A percentile compares a stretch with the other conserved stretches of the same genome.
Evolutionary conservation across 352 stramenopile genomes (phyloP).

Genomic region (Plasmopara viticola): DNA sequence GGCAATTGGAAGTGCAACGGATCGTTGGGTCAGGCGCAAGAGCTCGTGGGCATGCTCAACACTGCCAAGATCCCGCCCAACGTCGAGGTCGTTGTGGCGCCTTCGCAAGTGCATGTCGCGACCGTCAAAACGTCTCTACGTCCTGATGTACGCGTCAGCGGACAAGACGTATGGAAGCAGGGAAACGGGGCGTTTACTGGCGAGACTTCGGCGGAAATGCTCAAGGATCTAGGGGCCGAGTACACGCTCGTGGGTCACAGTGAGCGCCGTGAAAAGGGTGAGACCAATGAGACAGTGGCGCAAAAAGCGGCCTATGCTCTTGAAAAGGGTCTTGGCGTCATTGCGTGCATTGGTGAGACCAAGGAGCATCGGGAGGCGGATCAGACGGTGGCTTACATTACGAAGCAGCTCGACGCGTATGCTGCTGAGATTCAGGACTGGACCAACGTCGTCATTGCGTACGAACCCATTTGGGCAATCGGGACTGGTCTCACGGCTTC

Average conservation of each 20-base stretch:
- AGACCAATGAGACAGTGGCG: slow-evolving; percentile 89
- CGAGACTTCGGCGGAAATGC: slow-evolving; percentile 96
- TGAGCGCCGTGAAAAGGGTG: slow-evolving; percentile 91
- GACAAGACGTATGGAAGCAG: slow-evolving; percentile 94
- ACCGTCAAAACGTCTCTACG: slow-evolving; percentile 33
- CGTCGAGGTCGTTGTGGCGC: slow-evolving; percentile 93
- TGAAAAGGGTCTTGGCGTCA: slow-evolving; percentile 91
- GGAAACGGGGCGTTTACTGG: slow-evolving; percentile 96
- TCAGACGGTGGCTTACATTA: slow-evolving; percentile 92
- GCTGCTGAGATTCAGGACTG: slow-evolving; percentile 85
- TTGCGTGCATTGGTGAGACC: slow-evolving; percentile 96
- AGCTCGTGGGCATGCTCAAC: slow-evolving; percentile 79
- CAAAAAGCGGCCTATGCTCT: slow-evolving; percentile 93
- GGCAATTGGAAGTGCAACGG: slow-evolving; percentile 99
- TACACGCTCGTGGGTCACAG: slow-evolving; percentile 97
- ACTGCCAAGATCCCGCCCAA: slow-evolving; percentile 8
- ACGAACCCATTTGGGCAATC: slow-evolving; percentile 97
- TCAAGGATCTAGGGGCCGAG: slow-evolving; percentile 92
- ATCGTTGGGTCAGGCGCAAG: slow-evolving; percentile 39
- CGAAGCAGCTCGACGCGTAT: slow-evolving; percentile 90
- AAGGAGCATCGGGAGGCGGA: slow-evolving; percentile 90
- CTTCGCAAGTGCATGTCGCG: slow-evolving; percentile 88
- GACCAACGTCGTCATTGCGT: slow-evolving; percentile 94
- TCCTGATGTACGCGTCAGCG: slow-evolving; percentile 65
- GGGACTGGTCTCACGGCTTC: slow-evolving; percentile 97